Conservation (phyloP, 179 eudicot species). For the Camellia oleifera region DNA sequence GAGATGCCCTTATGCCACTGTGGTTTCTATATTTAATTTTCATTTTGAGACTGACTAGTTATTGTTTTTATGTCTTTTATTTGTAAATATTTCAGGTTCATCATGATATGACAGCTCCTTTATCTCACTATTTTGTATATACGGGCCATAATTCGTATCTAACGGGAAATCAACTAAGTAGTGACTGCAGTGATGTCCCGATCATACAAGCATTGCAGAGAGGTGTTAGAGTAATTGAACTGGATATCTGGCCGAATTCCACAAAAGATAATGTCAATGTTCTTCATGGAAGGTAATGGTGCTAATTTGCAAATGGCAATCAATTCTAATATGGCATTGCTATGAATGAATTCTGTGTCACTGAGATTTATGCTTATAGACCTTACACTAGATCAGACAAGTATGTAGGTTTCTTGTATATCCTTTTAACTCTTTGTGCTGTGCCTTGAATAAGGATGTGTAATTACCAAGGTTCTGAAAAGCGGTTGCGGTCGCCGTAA, state of each 20-base stretch:
- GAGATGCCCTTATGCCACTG: too few relatives aligned
- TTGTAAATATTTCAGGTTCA: constrained; percentile 67
- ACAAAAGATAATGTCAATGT: constrained; percentile 49
- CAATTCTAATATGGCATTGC: not conserved
- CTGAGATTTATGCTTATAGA: not conserved
- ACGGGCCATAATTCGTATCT: constrained; percentile 73
- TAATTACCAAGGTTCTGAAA: too few relatives aligned
- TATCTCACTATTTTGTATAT: constrained; percentile 58
- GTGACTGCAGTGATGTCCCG: constrained; percentile 50
- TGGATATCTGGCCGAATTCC: constrained; percentile 71
- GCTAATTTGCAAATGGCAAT: not conserved
- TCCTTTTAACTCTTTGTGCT: not conserved
- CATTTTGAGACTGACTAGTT: constrained; percentile 80
- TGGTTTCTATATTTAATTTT: not conserved
- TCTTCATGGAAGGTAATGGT: constrained; percentile 61
- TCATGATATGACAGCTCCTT: constrained; percentile 61
- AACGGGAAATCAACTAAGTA: constrained; percentile 64
- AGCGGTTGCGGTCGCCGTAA: too few relatives aligned
- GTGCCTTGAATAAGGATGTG: constrained; percentile 5
- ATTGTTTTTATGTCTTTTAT: constrained; percentile 78
- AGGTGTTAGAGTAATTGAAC: constrained; percentile 61
- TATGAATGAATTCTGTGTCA: not conserved
- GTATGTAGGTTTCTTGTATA: not conserved
- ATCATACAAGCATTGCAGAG: constrained; percentile 50
- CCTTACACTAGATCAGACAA: not conserved